Evolutionary conservation across 2,329 filamentous ascomycete species (phyloP).

Genomic region (Apiospora kogelbergensis): DNA sequence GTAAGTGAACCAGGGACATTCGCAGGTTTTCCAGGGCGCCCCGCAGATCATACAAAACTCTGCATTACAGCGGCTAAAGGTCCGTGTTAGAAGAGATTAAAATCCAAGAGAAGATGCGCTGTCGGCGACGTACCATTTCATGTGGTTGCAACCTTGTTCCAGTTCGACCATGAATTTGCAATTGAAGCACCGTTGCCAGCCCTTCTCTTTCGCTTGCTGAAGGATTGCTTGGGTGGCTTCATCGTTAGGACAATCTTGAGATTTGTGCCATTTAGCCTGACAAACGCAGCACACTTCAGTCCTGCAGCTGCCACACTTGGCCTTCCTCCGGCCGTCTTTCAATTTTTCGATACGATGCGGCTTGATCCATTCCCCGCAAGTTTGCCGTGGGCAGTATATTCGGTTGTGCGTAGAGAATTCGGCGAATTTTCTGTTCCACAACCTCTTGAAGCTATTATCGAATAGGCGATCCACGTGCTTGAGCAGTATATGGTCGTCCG

Average conservation of each 20-base stretch:
- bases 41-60: slow-evolving; percentile 90
- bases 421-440: slow-evolving; percentile 78
- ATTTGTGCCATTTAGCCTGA: slow-evolving; percentile 71
- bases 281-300: slow-evolving; percentile 75
- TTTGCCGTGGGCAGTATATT: slow-evolving; percentile 72
- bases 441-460: slow-evolving; percentile 69
- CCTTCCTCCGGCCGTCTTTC: slow-evolving; percentile 61
- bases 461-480: slow-evolving; percentile 77
- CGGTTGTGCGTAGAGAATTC: slow-evolving; percentile 74
- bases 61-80: slow-evolving; percentile 67
- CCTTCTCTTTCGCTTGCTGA: slow-evolving; percentile 63
- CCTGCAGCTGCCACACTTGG: slow-evolving; percentile 69
- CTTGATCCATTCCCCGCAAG: slow-evolving; percentile 79
- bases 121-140: slow-evolving; percentile 70
- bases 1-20: slow-evolving; percentile 79
- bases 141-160: slow-evolving; percentile 83
- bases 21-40: slow-evolving; percentile 77
- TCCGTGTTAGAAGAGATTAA: background rate
- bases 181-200: slow-evolving; percentile 74
- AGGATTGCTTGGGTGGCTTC: slow-evolving; percentile 65
- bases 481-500: slow-evolving; percentile 68
- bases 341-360: slow-evolving; percentile 65
- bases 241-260: slow-evolving; percentile 69
- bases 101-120: background rate
- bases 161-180: slow-evolving; percentile 76